Evolutionary conservation across 1,284 basidiomycete species (phyloP), one percentile per base, ranked within the genome.

Genomic region (Pyrrhoderma lamaoense): DNA sequence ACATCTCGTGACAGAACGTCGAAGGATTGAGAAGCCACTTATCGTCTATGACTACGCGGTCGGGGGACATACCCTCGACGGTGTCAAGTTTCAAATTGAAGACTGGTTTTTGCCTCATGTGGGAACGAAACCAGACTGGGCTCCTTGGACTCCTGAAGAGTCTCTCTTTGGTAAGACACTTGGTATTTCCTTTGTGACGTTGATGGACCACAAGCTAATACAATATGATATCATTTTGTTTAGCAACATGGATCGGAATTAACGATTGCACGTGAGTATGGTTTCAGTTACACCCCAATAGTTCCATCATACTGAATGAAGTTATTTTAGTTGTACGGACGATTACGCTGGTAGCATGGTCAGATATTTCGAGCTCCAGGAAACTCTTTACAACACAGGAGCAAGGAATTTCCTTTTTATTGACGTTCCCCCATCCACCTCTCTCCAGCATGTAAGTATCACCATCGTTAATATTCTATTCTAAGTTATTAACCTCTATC

Each of bases 371-470:
- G 58, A 61, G 2, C 58, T 67, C 3, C 76, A 79, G 62, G 68
- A 76, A 45, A 58, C 62, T n/a, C 59, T 83, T 8, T 75, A 79
- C 55, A 60, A 68, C 1, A 61, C 64, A 1, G 75, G 75, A 25
- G 81, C 79, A 11, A 71, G 80, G 2, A 83, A 82, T 60, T 82
- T 84, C 58, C 58, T 82, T 31, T 75, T 83, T 57, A 68, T 84
- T 8, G 77, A 83, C 55, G 68, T 83, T 0, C 81, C 82, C 4
- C 78, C 81, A 73, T 83, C 8, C 59, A 80, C 44, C 65, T 71
- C 37, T 66, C 71, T 31, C 78, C 79, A 13, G 70, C 51, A 18
- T 65, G 75, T 74, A 57, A 45, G 68, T 46, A 23, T 16, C 14
- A 7, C 7, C 14, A 8, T n/a, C n/a, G n/a, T n/a, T 14, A 40